phyloP scores from a whole-genome alignment of 495 filamentous ascomycete species.

The Tetracladium setigerum region DNA sequence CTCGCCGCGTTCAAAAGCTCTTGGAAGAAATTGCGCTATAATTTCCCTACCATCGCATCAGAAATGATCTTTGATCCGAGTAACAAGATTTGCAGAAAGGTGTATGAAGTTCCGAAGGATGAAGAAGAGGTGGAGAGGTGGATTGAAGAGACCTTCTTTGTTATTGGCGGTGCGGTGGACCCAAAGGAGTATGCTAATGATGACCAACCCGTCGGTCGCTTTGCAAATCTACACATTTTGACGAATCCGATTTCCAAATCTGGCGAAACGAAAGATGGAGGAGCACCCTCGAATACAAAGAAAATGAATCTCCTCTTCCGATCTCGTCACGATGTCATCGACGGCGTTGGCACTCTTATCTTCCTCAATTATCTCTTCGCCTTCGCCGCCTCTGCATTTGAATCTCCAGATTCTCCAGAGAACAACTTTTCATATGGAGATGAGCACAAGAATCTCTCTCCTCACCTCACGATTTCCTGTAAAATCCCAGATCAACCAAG shows the following conservation, averaged over 20 bases:
- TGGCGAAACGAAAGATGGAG: background rate
- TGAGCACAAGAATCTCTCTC: constrained; percentile 18
- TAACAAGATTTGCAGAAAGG: constrained; percentile 28
- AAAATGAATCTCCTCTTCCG: constrained; percentile 27
- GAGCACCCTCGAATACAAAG: background rate
- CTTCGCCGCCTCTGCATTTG: constrained; percentile 14
- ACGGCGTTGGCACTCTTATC: constrained; percentile 40
- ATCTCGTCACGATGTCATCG: constrained; percentile 39
- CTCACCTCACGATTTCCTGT: constrained; percentile 21
- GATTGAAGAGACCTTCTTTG: constrained; percentile 30
- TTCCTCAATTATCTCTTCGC: constrained; percentile 25
- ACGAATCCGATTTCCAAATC: constrained; percentile 4
- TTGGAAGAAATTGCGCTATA: constrained; percentile 33
- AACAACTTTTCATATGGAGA: constrained; percentile 7
- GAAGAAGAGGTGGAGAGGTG: constrained; percentile 20
- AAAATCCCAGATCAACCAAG: constrained; percentile 5
- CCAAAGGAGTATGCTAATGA: constrained; percentile 34
- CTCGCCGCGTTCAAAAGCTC: constrained; percentile 28
- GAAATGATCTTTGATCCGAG: constrained; percentile 23
- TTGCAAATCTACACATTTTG: constrained; percentile 34
- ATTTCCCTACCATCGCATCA: constrained; percentile 37
- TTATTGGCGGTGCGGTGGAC: constrained; percentile 22
- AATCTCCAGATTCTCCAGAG: background rate
- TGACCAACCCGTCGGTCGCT: constrained; percentile 28
- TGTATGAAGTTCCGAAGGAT: constrained; percentile 25